Base-by-base conservation (phyloP, 2,329 filamentous ascomycete genomes). In the Xylaria sp. region DNA sequence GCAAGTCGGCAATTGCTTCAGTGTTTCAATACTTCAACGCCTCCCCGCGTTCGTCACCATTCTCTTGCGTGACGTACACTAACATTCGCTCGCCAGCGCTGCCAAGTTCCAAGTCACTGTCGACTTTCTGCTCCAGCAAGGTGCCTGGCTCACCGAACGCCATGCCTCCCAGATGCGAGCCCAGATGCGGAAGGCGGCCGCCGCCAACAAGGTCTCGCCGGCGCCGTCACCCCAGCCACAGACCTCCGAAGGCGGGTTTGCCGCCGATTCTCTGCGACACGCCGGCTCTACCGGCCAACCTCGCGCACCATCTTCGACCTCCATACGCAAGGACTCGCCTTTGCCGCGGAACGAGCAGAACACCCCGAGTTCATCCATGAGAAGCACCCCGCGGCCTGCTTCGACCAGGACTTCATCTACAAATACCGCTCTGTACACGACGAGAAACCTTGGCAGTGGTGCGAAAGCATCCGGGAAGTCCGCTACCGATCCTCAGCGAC, bases 141-240 rank as follows among this genome's bases (percentile, higher is more conserved):
- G 94, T 72, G 94, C 94, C 80, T 97, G 94, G 88, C 88, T 98
- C 6, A 97, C 96, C 77, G 94, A 98, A 79, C 88, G 93, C 61
- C 94, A 98, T 82, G 88, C 97, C 34, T 92, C 93, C 0, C 94
- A 98, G 79, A 93, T 98, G 57, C 90, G 93, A 73, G 94, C 92
- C 23, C 94, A 98, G 82, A 94, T 98, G 84, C 90, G 92, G 70
- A 96, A 91, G 78, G 89, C 91, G 52, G 89, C 87, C 2, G 86
- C 86, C 7, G 85, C 86, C 2, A 85, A 84, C 25, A 85, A 86
- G 62, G 86, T 86, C 66, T 89, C 89, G 3, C 81, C 84, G 20
- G 85, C 86, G 1, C 85, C 86, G 0, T 85, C 87, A 1, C 89
- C 89, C 1, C 88, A 90, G 1, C 77, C 86, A 18, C 88, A 86